phyloP scores from a whole-genome alignment of 139 green algal genomes.

The Chlamydomonas schloesseri region DNA sequence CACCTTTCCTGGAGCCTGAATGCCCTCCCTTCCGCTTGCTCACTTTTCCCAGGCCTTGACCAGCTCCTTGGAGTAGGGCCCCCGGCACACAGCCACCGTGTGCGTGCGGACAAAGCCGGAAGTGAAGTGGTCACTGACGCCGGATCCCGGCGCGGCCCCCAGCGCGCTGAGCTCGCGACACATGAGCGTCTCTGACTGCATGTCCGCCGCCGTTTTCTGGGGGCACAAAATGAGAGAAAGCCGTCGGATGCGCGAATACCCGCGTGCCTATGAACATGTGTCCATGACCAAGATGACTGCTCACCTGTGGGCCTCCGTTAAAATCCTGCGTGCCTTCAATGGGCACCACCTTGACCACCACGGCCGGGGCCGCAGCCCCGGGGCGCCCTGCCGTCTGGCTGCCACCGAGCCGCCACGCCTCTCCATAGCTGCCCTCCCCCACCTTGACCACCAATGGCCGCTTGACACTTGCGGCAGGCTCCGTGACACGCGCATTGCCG shows the following conservation, averaged over 20 bases:
- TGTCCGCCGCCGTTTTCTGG: slow-evolving; percentile 76
- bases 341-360: slow-evolving; percentile 95
- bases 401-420: slow-evolving; percentile 62
- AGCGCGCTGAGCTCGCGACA: slow-evolving; percentile 77
- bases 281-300: background rate
- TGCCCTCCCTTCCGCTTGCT: too few relatives aligned
- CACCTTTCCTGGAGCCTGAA: too few relatives aligned
- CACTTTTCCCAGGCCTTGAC: slow-evolving; percentile 70
- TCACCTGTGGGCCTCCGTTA: slow-evolving; percentile 81
- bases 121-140: background rate
- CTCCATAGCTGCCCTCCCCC: slow-evolving; percentile 95
- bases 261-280: too few relatives aligned
- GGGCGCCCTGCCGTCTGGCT: too few relatives aligned
- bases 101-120: slow-evolving; percentile 22
- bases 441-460: background rate
- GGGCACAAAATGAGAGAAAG: background rate
- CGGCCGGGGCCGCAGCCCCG: background rate
- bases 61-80: slow-evolving; percentile 61
- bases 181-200: slow-evolving; percentile 84
- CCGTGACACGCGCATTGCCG: too few relatives aligned
- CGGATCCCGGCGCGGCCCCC: background rate
- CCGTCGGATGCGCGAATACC: too few relatives aligned
- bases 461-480: too few relatives aligned
- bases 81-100: slow-evolving; percentile 68
- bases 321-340: slow-evolving; percentile 87